A percentile compares a stretch with the other conserved stretches of the same genome.
Conservation (phyloP, 805 yeast genomes). For the Zygosaccharomyces pseudorouxii region DNA sequence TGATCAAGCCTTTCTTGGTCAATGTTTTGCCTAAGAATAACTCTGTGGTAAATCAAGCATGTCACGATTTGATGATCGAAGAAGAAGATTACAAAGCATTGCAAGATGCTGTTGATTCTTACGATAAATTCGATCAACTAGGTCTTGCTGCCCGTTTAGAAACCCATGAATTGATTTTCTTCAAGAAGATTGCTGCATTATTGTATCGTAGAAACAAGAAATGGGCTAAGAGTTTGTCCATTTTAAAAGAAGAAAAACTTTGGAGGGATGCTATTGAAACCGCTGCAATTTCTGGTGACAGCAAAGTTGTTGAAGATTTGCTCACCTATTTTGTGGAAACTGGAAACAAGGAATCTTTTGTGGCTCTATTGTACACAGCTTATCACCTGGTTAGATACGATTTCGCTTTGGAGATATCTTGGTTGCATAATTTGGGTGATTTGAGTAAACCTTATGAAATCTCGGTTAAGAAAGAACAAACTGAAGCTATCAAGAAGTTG, state of each 20-base stretch:
- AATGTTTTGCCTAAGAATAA: slow-evolving; percentile 88
- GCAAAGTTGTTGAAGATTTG: slow-evolving; percentile 82
- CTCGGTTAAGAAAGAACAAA: slow-evolving; percentile 76
- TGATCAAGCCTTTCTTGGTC: slow-evolving; percentile 91
- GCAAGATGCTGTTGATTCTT: slow-evolving; percentile 78
- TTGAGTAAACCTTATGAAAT: slow-evolving; percentile 90
- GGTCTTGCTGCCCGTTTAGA: slow-evolving; percentile 91
- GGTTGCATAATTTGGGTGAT: slow-evolving; percentile 83
- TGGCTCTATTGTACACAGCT: slow-evolving; percentile 82
- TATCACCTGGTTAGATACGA: slow-evolving; percentile 78
- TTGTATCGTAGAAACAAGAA: slow-evolving; percentile 92
- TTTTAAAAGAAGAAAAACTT: slow-evolving; percentile 84
- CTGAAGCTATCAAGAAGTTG: slow-evolving; percentile 57
- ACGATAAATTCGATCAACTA: slow-evolving; percentile 86
- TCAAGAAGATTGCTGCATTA: slow-evolving; percentile 94
- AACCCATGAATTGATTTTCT: slow-evolving; percentile 83
- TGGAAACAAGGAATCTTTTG: slow-evolving; percentile 92
- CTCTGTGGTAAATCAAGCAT: slow-evolving; percentile 88
- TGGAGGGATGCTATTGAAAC: slow-evolving; percentile 95
- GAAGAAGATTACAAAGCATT: slow-evolving; percentile 93
- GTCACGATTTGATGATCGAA: slow-evolving; percentile 91
- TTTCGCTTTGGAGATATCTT: slow-evolving; percentile 79
- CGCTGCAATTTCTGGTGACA: slow-evolving; percentile 73
- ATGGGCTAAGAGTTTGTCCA: slow-evolving; percentile 81
- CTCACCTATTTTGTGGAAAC: slow-evolving; percentile 91